These are phyloP conservation scores for Cryptococcus sp. DNA, from an alignment of 1,284 basidiomycete genomes.

Conservation along the genomic window DNA sequence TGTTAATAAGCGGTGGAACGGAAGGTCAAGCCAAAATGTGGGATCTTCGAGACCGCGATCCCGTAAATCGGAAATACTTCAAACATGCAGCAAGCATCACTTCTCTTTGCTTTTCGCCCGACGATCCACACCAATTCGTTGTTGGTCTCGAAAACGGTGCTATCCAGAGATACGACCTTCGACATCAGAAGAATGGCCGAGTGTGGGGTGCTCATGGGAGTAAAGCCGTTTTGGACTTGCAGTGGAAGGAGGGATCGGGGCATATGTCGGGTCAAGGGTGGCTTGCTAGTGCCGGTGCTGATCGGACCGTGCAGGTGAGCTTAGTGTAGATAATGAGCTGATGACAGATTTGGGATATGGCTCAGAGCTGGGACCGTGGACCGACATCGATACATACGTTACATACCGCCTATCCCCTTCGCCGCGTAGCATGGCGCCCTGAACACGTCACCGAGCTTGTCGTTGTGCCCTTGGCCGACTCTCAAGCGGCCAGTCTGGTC, in stretches of 20 bases:
- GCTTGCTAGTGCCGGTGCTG: constrained; percentile 76
- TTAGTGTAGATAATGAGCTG: neutral
- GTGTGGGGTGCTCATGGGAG: constrained; percentile 72
- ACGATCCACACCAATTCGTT: constrained; percentile 64
- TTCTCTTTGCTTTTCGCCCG: constrained; percentile 66
- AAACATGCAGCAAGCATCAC: constrained; percentile 69
- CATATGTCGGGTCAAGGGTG: constrained; percentile 58
- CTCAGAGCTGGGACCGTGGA: constrained; percentile 50
- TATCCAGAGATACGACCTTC: constrained; percentile 67
- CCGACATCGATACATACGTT: constrained; percentile 63
- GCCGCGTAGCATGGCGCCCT: constrained; percentile 72
- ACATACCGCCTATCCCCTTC: constrained; percentile 69
- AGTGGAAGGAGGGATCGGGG: constrained; percentile 57
- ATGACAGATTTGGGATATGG: constrained; percentile 70
- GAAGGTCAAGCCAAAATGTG: constrained; percentile 78
- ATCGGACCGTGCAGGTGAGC: constrained; percentile 70
- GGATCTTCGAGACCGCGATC: constrained; percentile 70
- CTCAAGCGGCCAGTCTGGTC: constrained; percentile 1
- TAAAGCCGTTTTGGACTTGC: constrained; percentile 64
- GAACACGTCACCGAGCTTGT: constrained; percentile 72
- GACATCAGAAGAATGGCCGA: constrained; percentile 64
- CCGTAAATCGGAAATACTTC: constrained; percentile 62
- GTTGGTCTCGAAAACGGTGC: constrained; percentile 74
- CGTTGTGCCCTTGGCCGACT: constrained; percentile 38
- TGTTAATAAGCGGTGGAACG: constrained; percentile 74